Base-by-base conservation (phyloP, 495 filamentous ascomycete species). In the Neurospora intermedia region DNA sequence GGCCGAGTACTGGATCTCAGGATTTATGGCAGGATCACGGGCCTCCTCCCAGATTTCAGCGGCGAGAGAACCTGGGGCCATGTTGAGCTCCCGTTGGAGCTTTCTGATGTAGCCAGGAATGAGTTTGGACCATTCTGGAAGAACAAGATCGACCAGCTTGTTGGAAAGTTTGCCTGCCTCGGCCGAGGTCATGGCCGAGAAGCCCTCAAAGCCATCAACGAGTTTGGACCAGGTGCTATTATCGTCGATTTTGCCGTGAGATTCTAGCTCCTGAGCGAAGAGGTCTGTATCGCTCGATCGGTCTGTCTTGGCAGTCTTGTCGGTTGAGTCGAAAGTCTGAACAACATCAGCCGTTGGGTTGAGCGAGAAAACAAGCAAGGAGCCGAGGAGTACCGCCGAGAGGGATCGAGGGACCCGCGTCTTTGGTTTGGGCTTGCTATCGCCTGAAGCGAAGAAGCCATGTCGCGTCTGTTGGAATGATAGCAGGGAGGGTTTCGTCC, bases 1-100 rank as follows among this genome's bases (percentile, higher is more conserved):
- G 5, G 94, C 94, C 70, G 92, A 87, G 80, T 89, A 89, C 41
- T 88, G 81, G 73, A 98, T 94, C 79, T 99, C 95, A 0, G 94
- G 96, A 74, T 97, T 91, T 46, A 91, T 83, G 45, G 90, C 85
- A 1, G 93, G 89, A 78, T 98, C 92, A 46, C 91, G 90, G 4
- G 96, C 92, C 77, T 99, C 96, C 73, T 85, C 84, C 96, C 96
- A 98, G 59, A 99, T 96, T 69, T 97, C 92, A 72, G 94, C 90
- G 42, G 96, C 93, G 18, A 99, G 84, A 4, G 93, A 96, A 6
- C 93, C 94, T 4, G 93, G 92, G 0, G 89, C 87, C 87, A 95
- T 90, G 27, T 91, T 94, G 15, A 98, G 86, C 83, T 99, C 95
- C 31, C 88, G 87, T 75, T 97, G 94, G 3, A 99, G 88, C 80